phyloP scores from a whole-genome alignment of 306 rosid species.

The Dryas drummondii region DNA sequence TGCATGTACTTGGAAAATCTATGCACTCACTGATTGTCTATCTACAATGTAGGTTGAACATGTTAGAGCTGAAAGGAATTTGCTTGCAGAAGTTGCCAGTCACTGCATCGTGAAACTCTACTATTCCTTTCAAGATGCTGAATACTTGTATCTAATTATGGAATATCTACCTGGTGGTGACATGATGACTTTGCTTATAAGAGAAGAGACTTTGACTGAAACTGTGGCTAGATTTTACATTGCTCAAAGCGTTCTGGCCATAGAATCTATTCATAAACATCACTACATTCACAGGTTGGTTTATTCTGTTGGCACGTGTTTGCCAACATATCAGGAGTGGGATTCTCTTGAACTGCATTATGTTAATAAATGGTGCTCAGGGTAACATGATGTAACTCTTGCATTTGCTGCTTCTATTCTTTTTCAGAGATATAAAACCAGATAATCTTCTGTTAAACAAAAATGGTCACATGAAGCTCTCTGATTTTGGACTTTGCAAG shows the following conservation, averaged over 20 bases:
- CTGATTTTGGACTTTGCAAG: conserved; percentile 96
- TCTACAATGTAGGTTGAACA: conserved; percentile 51
- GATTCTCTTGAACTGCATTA: not conserved
- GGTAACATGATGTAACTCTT: conserved; percentile 1
- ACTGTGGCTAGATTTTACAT: conserved; percentile 70
- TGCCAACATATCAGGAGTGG: conserved; percentile 2
- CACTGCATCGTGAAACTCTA: conserved; percentile 91
- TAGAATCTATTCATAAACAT: conserved; percentile 85
- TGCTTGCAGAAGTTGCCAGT: conserved; percentile 90
- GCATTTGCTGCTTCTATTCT: not conserved
- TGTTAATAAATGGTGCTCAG: not conserved
- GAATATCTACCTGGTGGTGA: conserved; percentile 98
- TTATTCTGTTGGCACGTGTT: conserved; percentile 6
- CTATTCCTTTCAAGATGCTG: conserved; percentile 91
- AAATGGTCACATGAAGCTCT: conserved; percentile 83
- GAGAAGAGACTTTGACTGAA: conserved; percentile 95
- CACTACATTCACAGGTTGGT: conserved; percentile 84
- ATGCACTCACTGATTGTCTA: conserved; percentile 4
- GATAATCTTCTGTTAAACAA: conserved; percentile 87
- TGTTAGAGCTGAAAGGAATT: conserved; percentile 85
- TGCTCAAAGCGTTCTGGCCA: conserved; percentile 77
- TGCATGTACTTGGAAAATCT: conserved; percentile 2
- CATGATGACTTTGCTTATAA: conserved; percentile 87
- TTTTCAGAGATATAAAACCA: conserved; percentile 84
- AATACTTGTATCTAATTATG: conserved; percentile 81